Conservation (phyloP, 306 rosid genomes). For the Vigna hirtella region DNA sequence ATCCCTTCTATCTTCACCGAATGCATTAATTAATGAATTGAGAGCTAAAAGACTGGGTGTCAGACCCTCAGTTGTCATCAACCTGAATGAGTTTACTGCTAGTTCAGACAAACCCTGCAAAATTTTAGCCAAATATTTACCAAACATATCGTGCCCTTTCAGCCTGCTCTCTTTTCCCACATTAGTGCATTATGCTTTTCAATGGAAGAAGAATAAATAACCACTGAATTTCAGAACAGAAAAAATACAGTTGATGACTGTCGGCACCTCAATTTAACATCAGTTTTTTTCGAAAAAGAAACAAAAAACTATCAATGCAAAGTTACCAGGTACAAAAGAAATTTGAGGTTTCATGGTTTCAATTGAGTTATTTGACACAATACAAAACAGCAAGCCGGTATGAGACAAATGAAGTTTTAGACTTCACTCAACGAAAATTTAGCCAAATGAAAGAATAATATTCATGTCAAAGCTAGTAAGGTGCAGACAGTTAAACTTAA, state of each 20-base stretch:
- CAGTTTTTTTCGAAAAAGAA: background rate
- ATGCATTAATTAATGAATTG: conserved; percentile 89
- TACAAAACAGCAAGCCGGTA: background rate
- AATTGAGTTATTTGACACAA: background rate
- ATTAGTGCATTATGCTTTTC: conserved; percentile 1
- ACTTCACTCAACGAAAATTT: conserved; percentile 9
- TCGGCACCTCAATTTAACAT: conserved; percentile 6
- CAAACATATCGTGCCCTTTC: conserved; percentile 27
- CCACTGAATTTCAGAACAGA: background rate
- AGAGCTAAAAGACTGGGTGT: conserved; percentile 90
- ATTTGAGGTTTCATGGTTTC: background rate
- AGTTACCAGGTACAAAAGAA: background rate
- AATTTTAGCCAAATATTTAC: conserved; percentile 34
- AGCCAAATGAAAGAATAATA: background rate
- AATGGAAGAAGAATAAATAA: conserved; percentile 32
- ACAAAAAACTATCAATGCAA: background rate
- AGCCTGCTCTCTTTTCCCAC: background rate
- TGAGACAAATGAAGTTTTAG: conserved; percentile 5
- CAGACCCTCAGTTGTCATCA: conserved; percentile 82
- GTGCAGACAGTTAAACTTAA: background rate
- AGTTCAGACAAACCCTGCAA: conserved; percentile 89
- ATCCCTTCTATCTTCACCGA: conserved; percentile 91
- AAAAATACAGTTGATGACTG: conserved; percentile 8
- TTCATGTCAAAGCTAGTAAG: conserved; percentile 18
- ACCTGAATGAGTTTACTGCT: conserved; percentile 84